Percentiles rank a stretch among this genome's conserved stretches.
These are phyloP conservation scores for Mortierella sp. DNA, from an alignment of 371 early-diverging fungal genomes.

Conservation along the genomic window DNA sequence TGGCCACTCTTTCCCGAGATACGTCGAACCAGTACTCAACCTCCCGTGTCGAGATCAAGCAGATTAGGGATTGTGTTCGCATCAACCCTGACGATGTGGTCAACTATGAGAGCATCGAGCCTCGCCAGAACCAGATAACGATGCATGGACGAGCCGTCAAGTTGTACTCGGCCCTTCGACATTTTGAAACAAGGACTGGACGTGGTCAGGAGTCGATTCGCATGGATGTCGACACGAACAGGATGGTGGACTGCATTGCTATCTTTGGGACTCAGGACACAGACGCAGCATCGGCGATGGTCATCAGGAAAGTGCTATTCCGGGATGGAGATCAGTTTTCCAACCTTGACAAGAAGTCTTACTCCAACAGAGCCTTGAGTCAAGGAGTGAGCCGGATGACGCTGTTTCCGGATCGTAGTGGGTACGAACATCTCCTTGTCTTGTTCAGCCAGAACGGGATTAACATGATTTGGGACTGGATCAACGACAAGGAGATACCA, in stretches of 20 bases:
- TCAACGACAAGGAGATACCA: conserved; percentile 24
- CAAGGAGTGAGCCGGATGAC: conserved; percentile 40
- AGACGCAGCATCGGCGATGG: conserved; percentile 20
- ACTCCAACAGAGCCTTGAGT: conserved; percentile 14
- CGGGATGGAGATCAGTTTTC: too few species aligned
- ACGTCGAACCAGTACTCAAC: too few species aligned
- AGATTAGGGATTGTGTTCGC: too few species aligned
- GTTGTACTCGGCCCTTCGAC: conserved; percentile 13
- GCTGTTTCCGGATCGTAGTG: conserved; percentile 26
- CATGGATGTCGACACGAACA: not conserved
- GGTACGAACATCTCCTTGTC: conserved; percentile 33
- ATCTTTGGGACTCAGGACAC: conserved; percentile 31
- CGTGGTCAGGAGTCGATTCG: not conserved
- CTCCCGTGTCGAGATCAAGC: too few species aligned
- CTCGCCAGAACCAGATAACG: conserved; percentile 1
- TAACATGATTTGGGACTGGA: conserved; percentile 48
- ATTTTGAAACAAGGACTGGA: not conserved
- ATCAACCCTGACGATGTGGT: not conserved
- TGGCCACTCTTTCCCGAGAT: not conserved
- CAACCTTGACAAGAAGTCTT: conserved; percentile 5
- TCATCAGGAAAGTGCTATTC: conserved; percentile 34
- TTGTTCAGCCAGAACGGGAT: conserved; percentile 32
- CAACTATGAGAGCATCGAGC: conserved; percentile 15
- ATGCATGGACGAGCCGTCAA: conserved; percentile 28
- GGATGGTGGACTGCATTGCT: conserved; percentile 29